phyloP scores from a whole-genome alignment of 2,329 filamentous ascomycete species.

The Didymella pomorum region DNA sequence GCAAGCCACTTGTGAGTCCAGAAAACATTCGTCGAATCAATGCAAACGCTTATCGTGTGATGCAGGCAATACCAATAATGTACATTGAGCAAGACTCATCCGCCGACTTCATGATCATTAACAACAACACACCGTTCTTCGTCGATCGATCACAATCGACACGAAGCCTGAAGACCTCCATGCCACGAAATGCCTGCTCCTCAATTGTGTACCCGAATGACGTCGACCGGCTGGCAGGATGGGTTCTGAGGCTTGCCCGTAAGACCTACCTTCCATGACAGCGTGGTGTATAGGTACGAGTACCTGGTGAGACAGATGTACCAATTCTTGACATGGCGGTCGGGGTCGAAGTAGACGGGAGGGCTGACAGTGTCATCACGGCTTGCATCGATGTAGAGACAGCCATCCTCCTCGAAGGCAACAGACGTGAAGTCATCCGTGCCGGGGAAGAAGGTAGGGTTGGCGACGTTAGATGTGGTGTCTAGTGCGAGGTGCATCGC shows the following conservation, averaged over 20 bases:
- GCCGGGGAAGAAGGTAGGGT: constrained; percentile 49
- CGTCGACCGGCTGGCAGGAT: constrained; percentile 52
- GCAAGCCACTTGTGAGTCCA: not conserved
- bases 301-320: constrained; percentile 53
- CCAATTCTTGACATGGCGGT: constrained; percentile 50
- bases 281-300: constrained; percentile 49
- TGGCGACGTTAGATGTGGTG: constrained; percentile 50
- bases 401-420: constrained; percentile 50
- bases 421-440: constrained; percentile 34
- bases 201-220: constrained; percentile 42
- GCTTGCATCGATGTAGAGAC: constrained; percentile 48
- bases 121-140: not conserved
- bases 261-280: constrained; percentile 53
- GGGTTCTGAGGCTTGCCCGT: constrained; percentile 52
- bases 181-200: not conserved
- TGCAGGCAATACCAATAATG: not conserved
- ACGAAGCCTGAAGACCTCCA: no score
- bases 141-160: not conserved
- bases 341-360: constrained; percentile 16
- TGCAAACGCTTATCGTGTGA: not conserved
- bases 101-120: not conserved
- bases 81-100: not conserved
- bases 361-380: constrained; percentile 51
- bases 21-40: not conserved
- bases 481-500: constrained; percentile 44